These are phyloP conservation scores for Fusarium scirpi DNA, from an alignment of 2,329 filamentous ascomycete genomes.

Conservation along the genomic window DNA sequence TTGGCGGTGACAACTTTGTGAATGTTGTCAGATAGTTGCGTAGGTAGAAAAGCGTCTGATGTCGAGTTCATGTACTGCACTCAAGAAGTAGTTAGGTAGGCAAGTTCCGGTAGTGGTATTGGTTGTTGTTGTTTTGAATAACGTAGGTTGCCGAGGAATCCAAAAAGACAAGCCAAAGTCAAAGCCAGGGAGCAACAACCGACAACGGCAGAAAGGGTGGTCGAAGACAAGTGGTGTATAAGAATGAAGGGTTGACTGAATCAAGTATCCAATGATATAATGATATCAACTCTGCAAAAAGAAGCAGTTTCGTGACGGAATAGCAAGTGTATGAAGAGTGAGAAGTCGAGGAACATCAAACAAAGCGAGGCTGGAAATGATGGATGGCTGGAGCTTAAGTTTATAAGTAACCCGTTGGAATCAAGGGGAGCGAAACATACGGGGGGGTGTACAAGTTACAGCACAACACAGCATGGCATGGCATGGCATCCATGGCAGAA, in stretches of 20 bases:
- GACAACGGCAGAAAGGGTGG: neutral
- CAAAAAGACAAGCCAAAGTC: slow-evolving; percentile 13
- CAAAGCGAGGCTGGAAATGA: slow-evolving; percentile 32
- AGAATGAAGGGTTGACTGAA: neutral
- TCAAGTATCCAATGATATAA: neutral
- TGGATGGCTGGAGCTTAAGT: slow-evolving; percentile 42
- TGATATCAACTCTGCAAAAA: neutral
- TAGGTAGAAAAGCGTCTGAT: neutral
- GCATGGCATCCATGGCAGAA: neutral
- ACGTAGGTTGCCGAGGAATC: slow-evolving; percentile 24
- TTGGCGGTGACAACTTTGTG: slow-evolving; percentile 32
- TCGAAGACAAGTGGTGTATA: neutral
- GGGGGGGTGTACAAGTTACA: slow-evolving; percentile 20
- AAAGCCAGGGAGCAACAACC: slow-evolving; percentile 16
- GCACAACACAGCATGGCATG: slow-evolving; percentile 4
- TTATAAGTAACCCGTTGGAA: slow-evolving; percentile 39
- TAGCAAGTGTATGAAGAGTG: slow-evolving; percentile 17
- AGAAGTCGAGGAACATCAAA: slow-evolving; percentile 30
- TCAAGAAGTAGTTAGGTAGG: neutral
- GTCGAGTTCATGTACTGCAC: slow-evolving; percentile 32
- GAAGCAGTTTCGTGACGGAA: slow-evolving; percentile 8
- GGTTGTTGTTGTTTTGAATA: slow-evolving; percentile 23
- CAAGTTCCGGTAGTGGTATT: slow-evolving; percentile 10
- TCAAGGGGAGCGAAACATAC: slow-evolving; percentile 28
- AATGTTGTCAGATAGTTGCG: neutral